Base-by-base conservation (phyloP, 2,329 filamentous ascomycete species). In the Colletotrichum sublineola region DNA sequence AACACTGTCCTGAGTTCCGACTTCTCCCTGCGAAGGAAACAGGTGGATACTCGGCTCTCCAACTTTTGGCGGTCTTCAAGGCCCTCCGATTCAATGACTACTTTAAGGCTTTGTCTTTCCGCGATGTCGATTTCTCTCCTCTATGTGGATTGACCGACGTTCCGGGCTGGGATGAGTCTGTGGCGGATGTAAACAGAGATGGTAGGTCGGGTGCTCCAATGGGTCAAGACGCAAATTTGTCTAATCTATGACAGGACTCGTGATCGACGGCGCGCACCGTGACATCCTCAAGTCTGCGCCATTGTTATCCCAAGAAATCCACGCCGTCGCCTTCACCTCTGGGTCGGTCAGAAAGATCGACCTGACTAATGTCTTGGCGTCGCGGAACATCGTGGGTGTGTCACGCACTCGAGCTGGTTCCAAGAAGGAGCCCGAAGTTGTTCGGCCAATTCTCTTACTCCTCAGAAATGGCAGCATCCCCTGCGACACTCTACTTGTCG, bases 41-140 rank as follows among this genome's bases (percentile, higher is more conserved):
- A 3, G 74, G 77, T 2, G 76, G 76, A 6, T 90, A 90, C 76
- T 83, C 83, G 5, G 79, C 84, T 5, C 77, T 87, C 48, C 88
- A 90, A 76, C 80, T 90, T 3, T 78, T 90, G n/a, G 88, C 88
- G 12, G 84, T 89, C 1, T 84, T 90, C 75, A 84, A 87, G 5
- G 87, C 88, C 1, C 78, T 90, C 71, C 83, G 88, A 12, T 90
- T 88, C 77, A 90, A 90, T 66, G 88, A 87, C 74, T 90, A 87
- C 75, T 90, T 90, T 79, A 87, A 86, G 70, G 86, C 87, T 0
- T 78, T 90, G n/a, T 89, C 87, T 1, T 88, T 90, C 73, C 79
- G 81, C 12, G 83, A 86, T 64, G 82, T 90, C 18, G 85, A 89
- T 74, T 80, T 90, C 29, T 84, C 83, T 1, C 79, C 76, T 20